These are phyloP conservation scores for Lactarius pseudohatsudake DNA, from an alignment of 768 basidiomycete species.

Conservation along the genomic window DNA sequence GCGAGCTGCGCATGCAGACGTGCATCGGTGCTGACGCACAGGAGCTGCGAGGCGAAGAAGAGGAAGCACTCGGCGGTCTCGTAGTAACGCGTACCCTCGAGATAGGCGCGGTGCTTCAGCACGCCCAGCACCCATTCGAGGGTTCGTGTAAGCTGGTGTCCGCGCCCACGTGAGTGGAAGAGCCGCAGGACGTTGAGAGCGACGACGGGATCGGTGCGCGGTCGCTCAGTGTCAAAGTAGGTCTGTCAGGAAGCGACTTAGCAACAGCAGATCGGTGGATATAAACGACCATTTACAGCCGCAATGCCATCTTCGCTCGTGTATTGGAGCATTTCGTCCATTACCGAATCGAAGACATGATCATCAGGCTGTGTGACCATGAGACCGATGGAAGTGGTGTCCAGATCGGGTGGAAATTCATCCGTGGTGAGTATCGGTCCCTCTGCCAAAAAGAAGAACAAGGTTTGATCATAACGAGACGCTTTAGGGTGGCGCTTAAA, in stretches of 20 bases:
- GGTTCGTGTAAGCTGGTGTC: slow-evolving; percentile 44
- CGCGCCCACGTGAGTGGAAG: slow-evolving; percentile 52
- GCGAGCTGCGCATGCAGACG: slow-evolving; percentile 40
- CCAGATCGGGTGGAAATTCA: slow-evolving; percentile 53
- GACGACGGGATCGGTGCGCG: slow-evolving; percentile 54
- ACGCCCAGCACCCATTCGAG: slow-evolving; percentile 51
- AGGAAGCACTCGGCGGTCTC: slow-evolving; percentile 52
- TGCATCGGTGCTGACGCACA: slow-evolving; percentile 38
- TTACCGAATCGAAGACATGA: slow-evolving; percentile 41
- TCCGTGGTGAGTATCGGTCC: slow-evolving; percentile 43
- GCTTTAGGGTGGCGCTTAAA: slow-evolving; percentile 40
- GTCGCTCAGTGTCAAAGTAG: slow-evolving; percentile 52
- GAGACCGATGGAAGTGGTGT: slow-evolving; percentile 56
- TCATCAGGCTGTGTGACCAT: slow-evolving; percentile 41
- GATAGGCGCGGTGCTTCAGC: slow-evolving; percentile 51
- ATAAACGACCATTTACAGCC: slow-evolving; percentile 23
- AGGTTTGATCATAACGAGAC: slow-evolving; percentile 12
- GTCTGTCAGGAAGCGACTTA: slow-evolving; percentile 39
- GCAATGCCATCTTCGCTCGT: slow-evolving; percentile 49
- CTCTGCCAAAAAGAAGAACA: slow-evolving; percentile 36
- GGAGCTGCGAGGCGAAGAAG: slow-evolving; percentile 49
- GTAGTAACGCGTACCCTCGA: slow-evolving; percentile 57
- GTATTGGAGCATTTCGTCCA: slow-evolving; percentile 59
- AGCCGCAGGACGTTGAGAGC: slow-evolving; percentile 52
- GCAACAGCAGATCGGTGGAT: not conserved